Evolutionary conservation across 139 green algal genomes (phyloP).

Genomic region (Closterium sp.): DNA sequence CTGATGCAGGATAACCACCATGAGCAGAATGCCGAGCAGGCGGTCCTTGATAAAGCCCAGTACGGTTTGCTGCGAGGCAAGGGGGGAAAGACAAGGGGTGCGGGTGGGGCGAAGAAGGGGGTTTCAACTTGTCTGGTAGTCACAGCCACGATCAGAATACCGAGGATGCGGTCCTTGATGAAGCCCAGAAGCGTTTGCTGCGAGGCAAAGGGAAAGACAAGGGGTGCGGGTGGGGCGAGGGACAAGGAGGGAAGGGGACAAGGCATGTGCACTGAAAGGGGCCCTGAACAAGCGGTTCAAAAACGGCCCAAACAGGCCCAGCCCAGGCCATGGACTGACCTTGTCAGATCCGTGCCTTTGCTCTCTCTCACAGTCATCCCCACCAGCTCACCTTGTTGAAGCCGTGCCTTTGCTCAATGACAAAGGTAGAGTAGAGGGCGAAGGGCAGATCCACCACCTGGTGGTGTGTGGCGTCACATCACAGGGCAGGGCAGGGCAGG

Average conservation of each 20-base stretch:
- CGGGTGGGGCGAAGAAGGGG: not conserved
- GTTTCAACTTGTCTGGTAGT: not conserved
- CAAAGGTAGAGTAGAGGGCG: not conserved
- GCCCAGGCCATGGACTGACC: no score
- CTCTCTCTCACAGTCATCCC: no score
- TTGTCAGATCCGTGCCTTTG: no score
- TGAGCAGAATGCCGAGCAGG: slow-evolving; percentile 65
- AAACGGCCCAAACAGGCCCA: no score
- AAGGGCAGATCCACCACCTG: not conserved
- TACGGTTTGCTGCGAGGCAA: slow-evolving; percentile 48
- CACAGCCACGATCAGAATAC: slow-evolving; percentile 51
- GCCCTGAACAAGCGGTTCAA: no score
- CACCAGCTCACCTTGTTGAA: not conserved
- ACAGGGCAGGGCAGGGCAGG: no score
- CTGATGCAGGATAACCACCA: slow-evolving; percentile 36
- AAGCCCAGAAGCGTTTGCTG: slow-evolving; percentile 66
- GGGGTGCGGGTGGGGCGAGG: no score
- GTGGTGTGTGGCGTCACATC: no score
- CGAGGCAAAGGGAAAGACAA: no score
- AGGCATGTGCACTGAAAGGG: no score
- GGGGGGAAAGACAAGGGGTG: not conserved
- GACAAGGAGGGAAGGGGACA: no score
- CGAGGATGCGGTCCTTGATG: slow-evolving; percentile 67
- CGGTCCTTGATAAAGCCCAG: slow-evolving; percentile 71
- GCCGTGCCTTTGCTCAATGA: not conserved